phyloP scores from a whole-genome alignment of 106 monocot species.

The Platanthera zijinensis region DNA sequence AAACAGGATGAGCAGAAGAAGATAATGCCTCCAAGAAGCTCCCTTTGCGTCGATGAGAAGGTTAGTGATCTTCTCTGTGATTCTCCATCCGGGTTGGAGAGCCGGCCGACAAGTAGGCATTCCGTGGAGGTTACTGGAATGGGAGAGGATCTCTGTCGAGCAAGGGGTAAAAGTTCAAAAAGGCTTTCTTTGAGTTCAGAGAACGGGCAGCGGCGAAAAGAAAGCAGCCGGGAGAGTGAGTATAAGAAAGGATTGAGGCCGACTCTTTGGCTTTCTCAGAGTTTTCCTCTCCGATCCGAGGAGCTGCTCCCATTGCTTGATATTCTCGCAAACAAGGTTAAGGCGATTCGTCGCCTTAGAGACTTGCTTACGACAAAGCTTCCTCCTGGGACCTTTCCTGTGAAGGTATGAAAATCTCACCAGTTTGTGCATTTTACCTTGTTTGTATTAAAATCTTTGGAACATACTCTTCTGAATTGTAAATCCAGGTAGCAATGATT shows the following conservation, averaged over 20 bases:
- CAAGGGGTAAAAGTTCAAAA: conserved; percentile 26
- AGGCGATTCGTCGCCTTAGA: conserved; percentile 89
- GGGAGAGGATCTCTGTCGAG: conserved; percentile 27
- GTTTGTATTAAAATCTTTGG: neutral
- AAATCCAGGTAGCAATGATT: neutral
- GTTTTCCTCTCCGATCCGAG: conserved; percentile 13
- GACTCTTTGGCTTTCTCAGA: conserved; percentile 19
- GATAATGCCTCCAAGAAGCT: conserved; percentile 53
- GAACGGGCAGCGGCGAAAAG: conserved; percentile 10
- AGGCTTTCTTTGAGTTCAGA: conserved; percentile 22
- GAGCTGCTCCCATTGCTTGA: conserved; percentile 73
- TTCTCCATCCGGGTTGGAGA: conserved; percentile 38
- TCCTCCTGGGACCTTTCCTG: conserved; percentile 82
- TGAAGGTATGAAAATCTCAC: conserved; percentile 56
- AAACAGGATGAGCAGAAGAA: conserved; percentile 37
- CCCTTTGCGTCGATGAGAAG: conserved; percentile 64
- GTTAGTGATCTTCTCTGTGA: conserved; percentile 62
- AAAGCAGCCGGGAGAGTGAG: conserved; percentile 18
- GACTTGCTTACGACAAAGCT: conserved; percentile 54
- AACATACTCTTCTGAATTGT: neutral
- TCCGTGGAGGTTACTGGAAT: conserved; percentile 39
- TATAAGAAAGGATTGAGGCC: conserved; percentile 22
- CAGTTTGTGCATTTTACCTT: neutral
- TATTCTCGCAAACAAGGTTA: conserved; percentile 94
- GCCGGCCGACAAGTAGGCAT: conserved; percentile 40